phyloP scores from a whole-genome alignment of 2,329 filamentous ascomycete genomes.

The Fusarium phyllophilum region DNA sequence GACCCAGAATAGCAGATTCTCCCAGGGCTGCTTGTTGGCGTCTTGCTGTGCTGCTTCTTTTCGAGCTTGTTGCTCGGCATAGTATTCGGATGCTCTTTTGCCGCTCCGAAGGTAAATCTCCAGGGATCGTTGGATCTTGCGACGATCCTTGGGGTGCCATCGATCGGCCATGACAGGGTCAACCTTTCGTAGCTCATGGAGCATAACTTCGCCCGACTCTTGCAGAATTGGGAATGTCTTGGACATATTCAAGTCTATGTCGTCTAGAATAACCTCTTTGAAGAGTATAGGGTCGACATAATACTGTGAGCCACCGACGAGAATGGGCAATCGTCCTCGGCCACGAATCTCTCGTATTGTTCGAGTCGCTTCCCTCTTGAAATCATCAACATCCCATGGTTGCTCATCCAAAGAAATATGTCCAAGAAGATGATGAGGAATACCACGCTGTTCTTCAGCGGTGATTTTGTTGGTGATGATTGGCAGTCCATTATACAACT shows the following conservation, averaged over 20 bases:
- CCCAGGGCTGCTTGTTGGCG: slow-evolving; percentile 51
- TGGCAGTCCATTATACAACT: slow-evolving; percentile 90
- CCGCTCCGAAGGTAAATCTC: slow-evolving; percentile 91
- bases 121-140: slow-evolving; percentile 89
- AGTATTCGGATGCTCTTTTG: slow-evolving; percentile 83
- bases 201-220: slow-evolving; percentile 75
- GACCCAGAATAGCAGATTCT: slow-evolving; percentile 85
- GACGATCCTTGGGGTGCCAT: slow-evolving; percentile 93
- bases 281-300: slow-evolving; percentile 93
- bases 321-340: slow-evolving; percentile 83
- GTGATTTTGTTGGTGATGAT: slow-evolving; percentile 97
- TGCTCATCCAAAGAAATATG: slow-evolving; percentile 79
- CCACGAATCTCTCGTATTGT: slow-evolving; percentile 81
- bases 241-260: slow-evolving; percentile 50
- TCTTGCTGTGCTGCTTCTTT: slow-evolving; percentile 46
- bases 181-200: slow-evolving; percentile 78
- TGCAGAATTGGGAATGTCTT: slow-evolving; percentile 75
- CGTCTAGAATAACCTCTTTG: slow-evolving; percentile 65
- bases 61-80: slow-evolving; percentile 75
- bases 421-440: slow-evolving; percentile 90
- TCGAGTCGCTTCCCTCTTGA: slow-evolving; percentile 73
- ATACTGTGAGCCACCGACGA: slow-evolving; percentile 96
- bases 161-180: slow-evolving; percentile 89
- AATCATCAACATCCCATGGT: slow-evolving; percentile 85
- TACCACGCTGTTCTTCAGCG: slow-evolving; percentile 74